Evolutionary conservation across 2,329 filamentous ascomycete species (phyloP).

Genomic region (Pestalotiopsis sp.): DNA sequence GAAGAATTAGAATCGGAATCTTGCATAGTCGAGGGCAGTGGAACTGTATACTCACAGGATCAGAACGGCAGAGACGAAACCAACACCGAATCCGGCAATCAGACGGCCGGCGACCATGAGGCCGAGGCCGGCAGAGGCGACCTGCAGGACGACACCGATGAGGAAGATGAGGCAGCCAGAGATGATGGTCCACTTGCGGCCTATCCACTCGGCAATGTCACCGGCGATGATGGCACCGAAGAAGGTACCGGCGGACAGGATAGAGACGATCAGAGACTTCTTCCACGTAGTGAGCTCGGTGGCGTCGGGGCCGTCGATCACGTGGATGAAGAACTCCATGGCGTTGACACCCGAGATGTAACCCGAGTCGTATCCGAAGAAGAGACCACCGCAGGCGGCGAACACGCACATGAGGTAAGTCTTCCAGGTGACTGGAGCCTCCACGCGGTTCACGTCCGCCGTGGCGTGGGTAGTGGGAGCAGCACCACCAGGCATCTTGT

Average conservation of each 20-base stretch:
- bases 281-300: constrained; percentile 41
- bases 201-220: constrained; percentile 75
- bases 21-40: not conserved
- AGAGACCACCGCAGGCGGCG: constrained; percentile 72
- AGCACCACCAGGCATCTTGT: constrained; percentile 13
- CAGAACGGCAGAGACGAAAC: constrained; percentile 79
- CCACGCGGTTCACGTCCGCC: constrained; percentile 59
- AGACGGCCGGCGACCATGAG: constrained; percentile 74
- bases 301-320: constrained; percentile 34
- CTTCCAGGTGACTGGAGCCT: constrained; percentile 70
- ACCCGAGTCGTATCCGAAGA: constrained; percentile 80
- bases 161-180: constrained; percentile 73
- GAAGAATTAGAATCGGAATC: not conserved
- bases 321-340: constrained; percentile 37
- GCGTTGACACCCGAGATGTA: constrained; percentile 42
- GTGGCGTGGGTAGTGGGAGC: constrained; percentile 34
- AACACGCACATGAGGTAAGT: constrained; percentile 72
- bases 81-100: constrained; percentile 76
- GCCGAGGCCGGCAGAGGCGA: constrained; percentile 56
- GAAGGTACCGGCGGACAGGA: constrained; percentile 78
- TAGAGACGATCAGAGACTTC: constrained; percentile 68
- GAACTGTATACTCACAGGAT: constrained; percentile 49
- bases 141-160: constrained; percentile 70
- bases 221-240: constrained; percentile 77
- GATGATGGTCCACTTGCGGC: constrained; percentile 73